These are phyloP conservation scores for Nicotiana paniculata DNA, from an alignment of 257 asterid species.

Conservation along the genomic window DNA sequence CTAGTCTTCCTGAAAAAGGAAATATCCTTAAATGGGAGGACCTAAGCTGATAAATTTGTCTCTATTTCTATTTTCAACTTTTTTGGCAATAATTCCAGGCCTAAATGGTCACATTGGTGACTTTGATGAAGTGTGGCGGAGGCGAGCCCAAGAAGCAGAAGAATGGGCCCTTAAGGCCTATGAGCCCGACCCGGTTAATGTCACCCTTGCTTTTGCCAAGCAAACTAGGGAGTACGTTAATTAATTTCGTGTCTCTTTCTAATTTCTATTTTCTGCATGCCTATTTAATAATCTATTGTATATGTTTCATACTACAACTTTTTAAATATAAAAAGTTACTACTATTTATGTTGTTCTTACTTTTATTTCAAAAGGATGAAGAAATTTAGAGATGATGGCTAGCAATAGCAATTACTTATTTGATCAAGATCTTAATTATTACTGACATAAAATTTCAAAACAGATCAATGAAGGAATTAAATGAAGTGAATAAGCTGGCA, in stretches of 20 bases:
- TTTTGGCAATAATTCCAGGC: conserved; percentile 26
- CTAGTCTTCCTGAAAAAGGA: neutral
- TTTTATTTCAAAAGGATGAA: too few species aligned
- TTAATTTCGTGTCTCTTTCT: neutral
- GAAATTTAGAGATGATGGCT: too few species aligned
- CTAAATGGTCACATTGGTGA: conserved; percentile 21
- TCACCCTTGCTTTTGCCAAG: conserved; percentile 34
- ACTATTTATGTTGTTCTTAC: neutral
- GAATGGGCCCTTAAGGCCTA: conserved; percentile 37
- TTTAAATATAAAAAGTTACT: too few species aligned
- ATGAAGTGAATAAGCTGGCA: neutral
- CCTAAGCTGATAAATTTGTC: neutral
- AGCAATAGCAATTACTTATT: too few species aligned
- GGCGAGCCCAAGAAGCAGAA: conserved; percentile 45
- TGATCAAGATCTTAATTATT: too few species aligned
- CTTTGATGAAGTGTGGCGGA: conserved; percentile 41
- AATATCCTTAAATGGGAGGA: conserved; percentile 19
- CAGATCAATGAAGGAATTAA: conserved; percentile 17
- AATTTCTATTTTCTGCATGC: neutral
- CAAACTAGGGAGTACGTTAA: conserved; percentile 28
- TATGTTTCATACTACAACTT: neutral
- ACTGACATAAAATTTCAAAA: neutral
- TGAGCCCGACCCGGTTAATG: conserved; percentile 38
- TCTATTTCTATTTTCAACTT: conserved; percentile 20
- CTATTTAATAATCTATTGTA: neutral